These are phyloP conservation scores for Niebla homalea DNA, from an alignment of 495 filamentous ascomycete genomes.

Conservation along the genomic window DNA sequence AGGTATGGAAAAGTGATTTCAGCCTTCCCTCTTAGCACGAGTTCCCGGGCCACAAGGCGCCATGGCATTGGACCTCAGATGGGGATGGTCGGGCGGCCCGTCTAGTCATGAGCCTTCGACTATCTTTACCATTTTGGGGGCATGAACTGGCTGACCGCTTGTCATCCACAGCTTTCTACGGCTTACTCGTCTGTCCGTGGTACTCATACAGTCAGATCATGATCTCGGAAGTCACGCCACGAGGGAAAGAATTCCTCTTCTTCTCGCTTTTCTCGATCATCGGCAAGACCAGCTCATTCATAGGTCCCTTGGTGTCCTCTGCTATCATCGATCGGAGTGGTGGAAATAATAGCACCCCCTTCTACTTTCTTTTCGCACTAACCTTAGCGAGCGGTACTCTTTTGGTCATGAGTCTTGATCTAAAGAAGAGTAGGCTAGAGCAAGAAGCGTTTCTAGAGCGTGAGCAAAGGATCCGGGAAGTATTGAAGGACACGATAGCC, in stretches of 20 bases:
- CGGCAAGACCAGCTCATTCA: conserved; percentile 50
- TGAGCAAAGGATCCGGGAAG: conserved; percentile 22
- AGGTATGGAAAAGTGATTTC: not conserved
- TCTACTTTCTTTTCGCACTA: conserved; percentile 50
- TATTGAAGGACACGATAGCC: not conserved
- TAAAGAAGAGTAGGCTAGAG: conserved; percentile 45
- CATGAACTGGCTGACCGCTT: too few relatives aligned
- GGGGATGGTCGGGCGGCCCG: too few relatives aligned
- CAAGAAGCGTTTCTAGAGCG: conserved; percentile 38
- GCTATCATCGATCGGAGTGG: conserved; percentile 53
- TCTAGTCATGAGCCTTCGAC: too few relatives aligned
- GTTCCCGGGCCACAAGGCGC: too few relatives aligned
- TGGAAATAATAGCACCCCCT: conserved; percentile 42
- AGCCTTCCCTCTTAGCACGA: too few relatives aligned
- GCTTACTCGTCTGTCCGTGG: conserved; percentile 54
- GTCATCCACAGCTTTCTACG: conserved; percentile 34
- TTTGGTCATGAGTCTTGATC: conserved; percentile 39
- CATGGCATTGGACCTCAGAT: too few relatives aligned
- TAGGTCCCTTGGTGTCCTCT: conserved; percentile 48
- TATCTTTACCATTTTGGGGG: too few relatives aligned
- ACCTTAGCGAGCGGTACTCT: conserved; percentile 40
- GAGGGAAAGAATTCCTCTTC: conserved; percentile 53
- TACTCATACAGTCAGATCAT: conserved; percentile 56
- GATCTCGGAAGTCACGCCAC: conserved; percentile 52
- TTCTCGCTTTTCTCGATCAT: conserved; percentile 55